Evolutionary conservation across 257 asterid genomes (phyloP), one percentile per base, ranked within the genome.

Genomic region (Przewalskia tangutica): DNA sequence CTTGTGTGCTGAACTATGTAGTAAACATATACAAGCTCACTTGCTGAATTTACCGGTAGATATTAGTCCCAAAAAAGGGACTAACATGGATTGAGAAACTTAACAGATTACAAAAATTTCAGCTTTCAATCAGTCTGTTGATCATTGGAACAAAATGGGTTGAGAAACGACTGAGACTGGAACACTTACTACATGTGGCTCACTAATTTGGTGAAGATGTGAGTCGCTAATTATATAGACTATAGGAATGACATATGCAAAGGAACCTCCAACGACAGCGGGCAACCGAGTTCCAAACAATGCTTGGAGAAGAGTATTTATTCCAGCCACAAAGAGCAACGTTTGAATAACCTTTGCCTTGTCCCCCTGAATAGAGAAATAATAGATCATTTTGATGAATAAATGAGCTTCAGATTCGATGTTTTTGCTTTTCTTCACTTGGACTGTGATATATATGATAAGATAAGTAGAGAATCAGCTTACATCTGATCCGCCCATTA

Each of bases 401-500:
- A 71, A 20, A 58, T 12, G 23, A 50, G 27, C 46, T 75, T 50
- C 16, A 48, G 23, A 23, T 50, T 71, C 12, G 7, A 18, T 46
- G 59, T 6, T 18, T 51, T 75, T 38, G 4, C 16, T 14, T 54
- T 17, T 8, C 10, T 50, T 32, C 50, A 44, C 18, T 20, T 23
- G 13, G 42, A 1, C n/a, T 71, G 59, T 71, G 77, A 55, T 76
- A 77, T 4, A 14, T n/a, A 79, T 60, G n/a, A 50, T 12, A 34
- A 58, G 68, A 17, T 11, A 50, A 65, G 55, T 54, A 46, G 17
- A 79, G 42, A 64, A 71, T 59, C 48, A 85, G 84, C 95, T 89
- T 92, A 95, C 99, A 87, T 95, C 92, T 40, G 90, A 88, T 87
- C 99, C 99, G 2, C 99, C 99, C 99, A 95, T 95, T 86, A 84